phyloP scores from a whole-genome alignment of 805 yeast genomes.

The Saccharomycopsis guyanensis region DNA sequence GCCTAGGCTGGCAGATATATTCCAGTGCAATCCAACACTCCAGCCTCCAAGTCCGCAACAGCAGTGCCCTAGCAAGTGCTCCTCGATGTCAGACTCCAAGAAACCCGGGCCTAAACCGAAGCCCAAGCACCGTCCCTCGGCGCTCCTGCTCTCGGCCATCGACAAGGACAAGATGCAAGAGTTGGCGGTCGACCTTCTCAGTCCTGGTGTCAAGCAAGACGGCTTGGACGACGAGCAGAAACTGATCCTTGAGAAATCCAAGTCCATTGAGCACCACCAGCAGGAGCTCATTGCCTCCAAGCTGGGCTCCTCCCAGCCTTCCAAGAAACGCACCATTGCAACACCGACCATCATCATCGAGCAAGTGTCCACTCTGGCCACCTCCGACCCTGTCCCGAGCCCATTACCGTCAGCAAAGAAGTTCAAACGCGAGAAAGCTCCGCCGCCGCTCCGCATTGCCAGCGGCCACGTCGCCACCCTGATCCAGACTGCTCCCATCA shows the following conservation, averaged over 20 bases:
- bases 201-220: slow-evolving; percentile 17
- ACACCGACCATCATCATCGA: slow-evolving; percentile 20
- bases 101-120: too few relatives aligned
- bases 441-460: slow-evolving; percentile 27
- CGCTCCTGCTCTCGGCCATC: slow-evolving; percentile 17
- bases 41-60: too few relatives aligned
- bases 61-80: too few relatives aligned
- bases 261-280: slow-evolving; percentile 18
- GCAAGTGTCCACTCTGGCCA: slow-evolving; percentile 11
- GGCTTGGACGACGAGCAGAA: slow-evolving; percentile 14
- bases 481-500: slow-evolving; percentile 31
- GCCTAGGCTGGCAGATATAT: too few relatives aligned
- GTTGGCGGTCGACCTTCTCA: slow-evolving; percentile 18
- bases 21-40: too few relatives aligned
- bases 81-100: too few relatives aligned
- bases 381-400: not conserved
- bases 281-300: slow-evolving; percentile 18
- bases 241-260: slow-evolving; percentile 15
- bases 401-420: slow-evolving; percentile 24
- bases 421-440: slow-evolving; percentile 26
- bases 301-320: not conserved
- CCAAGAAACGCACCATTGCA: slow-evolving; percentile 7
- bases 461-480: slow-evolving; percentile 23
- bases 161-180: slow-evolving; percentile 16
- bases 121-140: slow-evolving; percentile 21